phyloP scores from a whole-genome alignment of 2,329 filamentous ascomycete species.

The Nectriaceae sp. region DNA sequence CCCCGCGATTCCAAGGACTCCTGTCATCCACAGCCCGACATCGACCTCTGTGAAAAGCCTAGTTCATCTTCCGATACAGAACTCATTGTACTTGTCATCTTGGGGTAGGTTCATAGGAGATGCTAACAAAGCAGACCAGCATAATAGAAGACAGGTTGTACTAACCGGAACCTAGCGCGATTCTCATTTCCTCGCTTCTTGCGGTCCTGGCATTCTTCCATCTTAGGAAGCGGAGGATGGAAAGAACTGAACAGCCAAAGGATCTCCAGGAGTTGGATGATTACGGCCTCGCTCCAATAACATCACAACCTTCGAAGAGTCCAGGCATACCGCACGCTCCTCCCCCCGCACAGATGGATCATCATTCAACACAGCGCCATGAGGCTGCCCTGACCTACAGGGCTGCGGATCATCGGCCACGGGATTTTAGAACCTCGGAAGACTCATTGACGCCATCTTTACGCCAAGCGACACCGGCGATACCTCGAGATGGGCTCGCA shows the following conservation, averaged over 20 bases:
- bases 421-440: conserved; percentile 14
- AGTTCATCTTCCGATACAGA: conserved; percentile 12
- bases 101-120: conserved; percentile 12
- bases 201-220: conserved; percentile 20
- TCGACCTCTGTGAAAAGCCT: conserved; percentile 26
- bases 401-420: background rate
- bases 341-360: conserved; percentile 7
- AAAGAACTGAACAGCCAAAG: conserved; percentile 25
- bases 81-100: conserved; percentile 16
- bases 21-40: conserved; percentile 13
- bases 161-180: conserved; percentile 6
- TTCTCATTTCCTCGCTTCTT: conserved; percentile 17
- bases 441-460: conserved; percentile 27
- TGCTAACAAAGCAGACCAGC: background rate
- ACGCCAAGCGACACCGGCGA: conserved; percentile 23
- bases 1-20: conserved; percentile 20
- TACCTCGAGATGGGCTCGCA: conserved; percentile 19
- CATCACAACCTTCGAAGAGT: conserved; percentile 1
- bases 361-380: conserved; percentile 5
- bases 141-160: background rate
- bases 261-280: conserved; percentile 28
- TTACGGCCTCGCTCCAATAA: conserved; percentile 19
- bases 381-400: conserved; percentile 11
- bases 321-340: conserved; percentile 18
- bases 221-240: conserved; percentile 18